A percentile compares a stretch with the other conserved stretches of the same genome.
Evolutionary conservation across 371 early-diverging fungal genomes (phyloP).

Genomic region (Apophysomyces variabilis): DNA sequence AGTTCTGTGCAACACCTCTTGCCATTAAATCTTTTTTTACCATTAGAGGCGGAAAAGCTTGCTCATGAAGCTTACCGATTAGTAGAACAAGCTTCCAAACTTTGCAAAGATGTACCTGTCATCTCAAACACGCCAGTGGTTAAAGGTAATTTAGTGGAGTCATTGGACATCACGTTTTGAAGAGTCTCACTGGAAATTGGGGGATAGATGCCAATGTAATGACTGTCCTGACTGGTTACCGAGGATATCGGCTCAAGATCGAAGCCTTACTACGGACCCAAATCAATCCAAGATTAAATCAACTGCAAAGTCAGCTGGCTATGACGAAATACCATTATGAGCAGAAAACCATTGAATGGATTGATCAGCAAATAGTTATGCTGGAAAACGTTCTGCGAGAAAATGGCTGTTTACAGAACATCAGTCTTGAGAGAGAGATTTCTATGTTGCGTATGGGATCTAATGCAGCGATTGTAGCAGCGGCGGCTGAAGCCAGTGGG

Average conservation of each 20-base stretch:
- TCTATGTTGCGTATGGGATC: conserved; percentile 47
- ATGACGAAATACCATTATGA: conserved; percentile 40
- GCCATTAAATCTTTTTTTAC: not conserved
- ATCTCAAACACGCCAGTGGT: conserved; percentile 24
- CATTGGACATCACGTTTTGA: no score
- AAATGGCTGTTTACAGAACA: conserved; percentile 37
- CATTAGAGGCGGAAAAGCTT: conserved; percentile 33
- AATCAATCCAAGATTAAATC: conserved; percentile 41
- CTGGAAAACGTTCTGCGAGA: conserved; percentile 37
- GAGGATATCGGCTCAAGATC: conserved; percentile 43
- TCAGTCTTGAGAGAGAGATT: conserved; percentile 40
- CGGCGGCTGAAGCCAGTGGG: conserved; percentile 41
- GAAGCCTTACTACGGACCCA: conserved; percentile 43
- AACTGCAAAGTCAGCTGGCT: conserved; percentile 38
- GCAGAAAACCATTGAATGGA: conserved; percentile 50
- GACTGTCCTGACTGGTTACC: conserved; percentile 34
- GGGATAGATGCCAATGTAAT: conserved; percentile 22
- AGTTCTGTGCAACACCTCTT: not conserved
- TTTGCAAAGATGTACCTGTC: conserved; percentile 35
- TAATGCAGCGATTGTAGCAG: conserved; percentile 46
- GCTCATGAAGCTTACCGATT: conserved; percentile 27
- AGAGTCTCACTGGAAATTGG: no score
- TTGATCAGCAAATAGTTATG: conserved; percentile 42
- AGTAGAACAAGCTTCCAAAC: conserved; percentile 30
- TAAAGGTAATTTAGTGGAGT: conserved; percentile 14